Percentiles rank a stretch among this genome's conserved stretches.
Evolutionary conservation across 768 basidiomycete species (phyloP).

Genomic region (Boletellus emodensis): DNA sequence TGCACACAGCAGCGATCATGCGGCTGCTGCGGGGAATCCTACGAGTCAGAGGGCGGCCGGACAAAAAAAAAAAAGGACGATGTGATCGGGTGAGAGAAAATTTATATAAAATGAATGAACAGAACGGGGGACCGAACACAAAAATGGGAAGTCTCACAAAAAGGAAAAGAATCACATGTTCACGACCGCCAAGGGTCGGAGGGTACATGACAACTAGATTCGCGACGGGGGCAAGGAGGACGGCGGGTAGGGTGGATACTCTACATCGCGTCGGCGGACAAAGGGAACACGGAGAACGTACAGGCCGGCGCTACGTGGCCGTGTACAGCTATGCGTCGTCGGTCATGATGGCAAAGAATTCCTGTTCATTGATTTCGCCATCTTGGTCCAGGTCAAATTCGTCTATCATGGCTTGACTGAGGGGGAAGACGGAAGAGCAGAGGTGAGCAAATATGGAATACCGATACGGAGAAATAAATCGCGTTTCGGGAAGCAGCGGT

Average conservation of each 20-base stretch:
- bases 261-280: not conserved
- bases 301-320: too few species aligned
- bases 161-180: not conserved
- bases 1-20: conserved; percentile 24
- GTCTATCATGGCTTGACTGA: conserved; percentile 99
- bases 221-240: not conserved
- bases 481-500: conserved; percentile 24
- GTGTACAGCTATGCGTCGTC: conserved; percentile 61
- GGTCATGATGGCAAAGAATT: conserved; percentile 97
- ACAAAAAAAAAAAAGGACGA: conserved; percentile 15
- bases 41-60: conserved; percentile 17
- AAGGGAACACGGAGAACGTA: too few species aligned
- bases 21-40: conserved; percentile 10
- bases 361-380: conserved; percentile 93
- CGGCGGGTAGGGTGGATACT: conserved; percentile 7
- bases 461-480: conserved; percentile 6
- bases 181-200: conserved; percentile 10
- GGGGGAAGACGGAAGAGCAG: conserved; percentile 24
- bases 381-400: conserved; percentile 99
- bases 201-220: conserved; percentile 8
- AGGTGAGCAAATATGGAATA: conserved; percentile 30
- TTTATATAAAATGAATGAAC: too few species aligned
- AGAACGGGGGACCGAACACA: too few species aligned
- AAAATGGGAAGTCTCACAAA: too few species aligned
- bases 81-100: too few species aligned